phyloP scores from a whole-genome alignment of 2,329 filamentous ascomycete genomes.

The Fusarium austroafricanum region DNA sequence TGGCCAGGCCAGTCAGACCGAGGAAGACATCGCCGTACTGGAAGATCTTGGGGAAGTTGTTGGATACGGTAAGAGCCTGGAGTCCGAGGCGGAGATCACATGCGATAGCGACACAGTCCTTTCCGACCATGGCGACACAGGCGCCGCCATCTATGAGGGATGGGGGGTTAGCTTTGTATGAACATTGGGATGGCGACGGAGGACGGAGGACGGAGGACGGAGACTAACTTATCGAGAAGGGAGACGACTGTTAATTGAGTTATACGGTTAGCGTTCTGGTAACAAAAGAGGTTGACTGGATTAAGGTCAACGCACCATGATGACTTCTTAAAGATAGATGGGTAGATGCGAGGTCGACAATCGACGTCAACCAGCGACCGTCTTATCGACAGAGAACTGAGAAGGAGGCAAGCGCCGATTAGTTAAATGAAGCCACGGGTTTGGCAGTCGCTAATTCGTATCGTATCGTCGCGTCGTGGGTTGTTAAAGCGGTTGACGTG shows the following conservation, averaged over 20 bases:
- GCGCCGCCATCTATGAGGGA: conserved; percentile 78
- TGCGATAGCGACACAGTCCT: conserved; percentile 99
- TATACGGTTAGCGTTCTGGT: conserved; percentile 46
- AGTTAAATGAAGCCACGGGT: background rate
- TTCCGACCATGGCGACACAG: conserved; percentile 98
- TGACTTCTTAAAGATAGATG: conserved; percentile 34
- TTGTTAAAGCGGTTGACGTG: conserved; percentile 24
- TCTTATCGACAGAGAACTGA: conserved; percentile 23
- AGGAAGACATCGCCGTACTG: conserved; percentile 95
- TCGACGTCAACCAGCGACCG: conserved; percentile 41
- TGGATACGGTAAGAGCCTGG: conserved; percentile 95
- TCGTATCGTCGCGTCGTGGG: conserved; percentile 14
- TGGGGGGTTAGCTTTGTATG: conserved; percentile 30
- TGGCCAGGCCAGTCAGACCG: conserved; percentile 94
- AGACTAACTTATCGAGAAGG: conserved; percentile 91
- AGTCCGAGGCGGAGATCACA: conserved; percentile 98
- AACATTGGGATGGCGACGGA: conserved; percentile 4
- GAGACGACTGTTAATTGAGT: conserved; percentile 73
- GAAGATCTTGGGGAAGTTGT: conserved; percentile 99
- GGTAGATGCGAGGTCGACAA: conserved; percentile 36
- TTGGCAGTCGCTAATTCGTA: conserved; percentile 17
- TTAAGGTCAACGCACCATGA: conserved; percentile 47
- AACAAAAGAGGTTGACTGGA: background rate
- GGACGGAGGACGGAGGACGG: conserved; percentile 2
- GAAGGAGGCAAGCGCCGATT: background rate